Evolutionary conservation across 768 basidiomycete genomes (phyloP), one percentile per base, ranked within the genome.

Genomic region (Phylloporus scabripes): DNA sequence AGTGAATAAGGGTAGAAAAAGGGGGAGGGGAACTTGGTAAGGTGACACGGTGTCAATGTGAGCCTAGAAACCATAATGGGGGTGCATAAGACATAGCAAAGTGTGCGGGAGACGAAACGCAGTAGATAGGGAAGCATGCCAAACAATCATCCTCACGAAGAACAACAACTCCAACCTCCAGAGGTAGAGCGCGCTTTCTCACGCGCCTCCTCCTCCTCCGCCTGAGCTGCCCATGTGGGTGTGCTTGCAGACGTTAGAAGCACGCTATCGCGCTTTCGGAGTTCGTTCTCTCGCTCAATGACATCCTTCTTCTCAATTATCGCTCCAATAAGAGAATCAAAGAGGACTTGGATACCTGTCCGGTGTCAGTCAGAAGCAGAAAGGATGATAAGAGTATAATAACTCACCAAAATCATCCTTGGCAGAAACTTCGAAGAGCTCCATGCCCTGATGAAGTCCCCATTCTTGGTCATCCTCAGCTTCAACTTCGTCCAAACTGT

Each of bases 361-460:
- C 45, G 9, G 14, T 21, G 51, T n/a, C 10, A 28, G 20, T 60
- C 28, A 58, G 45, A 34, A 49, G 39, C 55, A 48, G 48, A 52
- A 60, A 52, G 23, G 31, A 8, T 15, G 42, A 10, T 8, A 33
- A n/a, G n/a, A 48, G 21, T 1, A 3, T 23, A 44, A 15, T 17
- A 20, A 15, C 59, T 54, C 53, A 92, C 92, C 92, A 28, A 70
- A 61, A 61, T 89, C 86, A 59, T 93, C 91, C 68, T 93, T 93
- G 46, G 93, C 87, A 38, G 90, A 93, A 17, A 95, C 90, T 63
- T 95, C 90, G 55, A 88, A 90, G 15, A 94, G 76, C 60, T 87
- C 86, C 82, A 93, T 90, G 53, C 82, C 86, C 62, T 85, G 86
- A 62, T 76, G 81, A 33, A 87, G 74, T 5, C 87, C 86, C 85